phyloP scores from a whole-genome alignment of 345 rosid genomes.

The Brassica napus region DNA sequence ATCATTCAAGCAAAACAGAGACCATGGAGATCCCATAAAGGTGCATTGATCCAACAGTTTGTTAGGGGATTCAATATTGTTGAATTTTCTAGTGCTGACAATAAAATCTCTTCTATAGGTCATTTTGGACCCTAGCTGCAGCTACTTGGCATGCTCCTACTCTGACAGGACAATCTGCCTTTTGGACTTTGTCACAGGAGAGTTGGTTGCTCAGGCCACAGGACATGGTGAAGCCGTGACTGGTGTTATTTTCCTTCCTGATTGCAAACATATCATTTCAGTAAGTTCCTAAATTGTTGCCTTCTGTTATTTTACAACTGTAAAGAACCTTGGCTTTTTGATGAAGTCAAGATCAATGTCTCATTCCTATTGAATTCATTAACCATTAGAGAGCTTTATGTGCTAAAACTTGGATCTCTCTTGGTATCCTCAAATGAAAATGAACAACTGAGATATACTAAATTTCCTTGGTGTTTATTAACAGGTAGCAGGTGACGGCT shows the following conservation, averaged over 20 bases:
- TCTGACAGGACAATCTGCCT: conserved; percentile 72
- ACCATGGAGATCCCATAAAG: conserved; percentile 77
- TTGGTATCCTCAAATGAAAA: conserved; percentile 15
- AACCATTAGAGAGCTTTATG: neutral
- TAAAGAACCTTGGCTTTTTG: neutral
- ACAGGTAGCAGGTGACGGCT: conserved; percentile 77
- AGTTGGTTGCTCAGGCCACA: conserved; percentile 63
- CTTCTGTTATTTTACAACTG: neutral
- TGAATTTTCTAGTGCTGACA: conserved; percentile 29
- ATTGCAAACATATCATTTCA: conserved; percentile 79
- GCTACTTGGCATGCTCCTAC: conserved; percentile 69
- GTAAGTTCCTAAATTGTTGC: conserved; percentile 52
- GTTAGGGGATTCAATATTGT: conserved; percentile 5
- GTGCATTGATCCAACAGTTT: conserved; percentile 44
- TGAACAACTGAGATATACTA: neutral
- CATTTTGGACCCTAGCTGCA: conserved; percentile 75
- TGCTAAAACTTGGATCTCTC: neutral
- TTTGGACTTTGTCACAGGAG: conserved; percentile 62
- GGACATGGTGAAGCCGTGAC: conserved; percentile 82
- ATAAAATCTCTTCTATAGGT: conserved; percentile 49
- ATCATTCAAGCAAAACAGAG: conserved; percentile 73
- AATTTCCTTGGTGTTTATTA: conserved; percentile 30
- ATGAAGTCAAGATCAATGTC: conserved; percentile 6
- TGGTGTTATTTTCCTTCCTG: conserved; percentile 79
- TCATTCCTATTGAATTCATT: neutral